These are phyloP conservation scores for Fusarium stilboides DNA, from an alignment of 2,329 filamentous ascomycete genomes.

Conservation along the genomic window DNA sequence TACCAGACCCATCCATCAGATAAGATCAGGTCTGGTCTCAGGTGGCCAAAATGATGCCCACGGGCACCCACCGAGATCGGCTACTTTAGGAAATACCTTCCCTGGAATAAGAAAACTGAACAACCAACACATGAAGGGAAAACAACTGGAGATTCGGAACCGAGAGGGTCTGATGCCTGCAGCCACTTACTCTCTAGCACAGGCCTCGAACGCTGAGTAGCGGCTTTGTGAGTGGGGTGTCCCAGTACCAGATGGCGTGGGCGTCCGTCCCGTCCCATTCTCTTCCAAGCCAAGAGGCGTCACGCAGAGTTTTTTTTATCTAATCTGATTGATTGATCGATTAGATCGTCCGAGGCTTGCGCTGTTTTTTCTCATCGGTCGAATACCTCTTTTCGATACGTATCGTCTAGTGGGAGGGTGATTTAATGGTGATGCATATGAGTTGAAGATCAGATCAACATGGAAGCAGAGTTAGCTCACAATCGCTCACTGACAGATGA, in stretches of 20 bases:
- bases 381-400: not conserved
- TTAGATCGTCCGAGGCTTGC: constrained; percentile 33
- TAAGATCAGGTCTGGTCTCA: constrained; percentile 40
- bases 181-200: constrained; percentile 37
- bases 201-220: constrained; percentile 40
- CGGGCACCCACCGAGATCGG: constrained; percentile 38
- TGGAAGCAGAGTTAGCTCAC: too few relatives aligned
- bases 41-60: constrained; percentile 18
- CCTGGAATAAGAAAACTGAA: constrained; percentile 1
- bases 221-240: constrained; percentile 23
- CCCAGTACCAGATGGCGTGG: not conserved
- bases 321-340: constrained; percentile 48
- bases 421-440: not conserved
- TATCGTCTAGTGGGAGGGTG: constrained; percentile 5
- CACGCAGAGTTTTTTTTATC: constrained; percentile 39
- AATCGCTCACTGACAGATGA: not conserved
- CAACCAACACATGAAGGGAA: not conserved
- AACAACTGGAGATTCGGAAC: constrained; percentile 15
- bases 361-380: not conserved
- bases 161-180: constrained; percentile 32
- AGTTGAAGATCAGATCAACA: not conserved
- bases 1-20: constrained; percentile 43
- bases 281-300: not conserved
- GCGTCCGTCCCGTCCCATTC: not conserved
- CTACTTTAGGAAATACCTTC: constrained; percentile 5